Evolutionary conservation across 164 flowering plant species (phyloP), one percentile per base, ranked within the genome.

Genomic region (Nymphaea thermarum): DNA sequence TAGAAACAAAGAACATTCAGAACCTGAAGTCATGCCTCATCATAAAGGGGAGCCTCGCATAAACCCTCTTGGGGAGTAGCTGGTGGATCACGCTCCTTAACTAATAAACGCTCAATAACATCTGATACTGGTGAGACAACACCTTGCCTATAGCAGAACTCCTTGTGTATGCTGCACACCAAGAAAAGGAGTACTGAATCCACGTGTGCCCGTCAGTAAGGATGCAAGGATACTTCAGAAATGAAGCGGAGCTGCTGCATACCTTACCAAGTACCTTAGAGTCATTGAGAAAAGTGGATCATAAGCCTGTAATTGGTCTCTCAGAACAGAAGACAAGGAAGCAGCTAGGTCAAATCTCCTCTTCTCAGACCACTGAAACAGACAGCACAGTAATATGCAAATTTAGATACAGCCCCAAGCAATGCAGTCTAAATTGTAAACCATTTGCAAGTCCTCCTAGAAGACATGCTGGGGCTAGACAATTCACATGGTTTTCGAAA

Each of bases 251-350:
- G 43, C 51, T 45, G 51, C 42, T 65, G 45, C 25, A 62, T 42
- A 95, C 98, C 99, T 92, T 84, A 95, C 92, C 82, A 95, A 81
- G 71, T 95, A 95, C 86, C 97, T 86, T 82, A 95, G 77, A 17
- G 97, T 75, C 99, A 95, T 86, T 36, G 96, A 83, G 70, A 95
- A 89, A 63, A 95, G 65, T 7, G 99, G 96, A 80, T 95, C 98
- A 79, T 90, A 86, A 36, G 99, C 99, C 66, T 80, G 86, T 43
- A 95, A 76, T 72, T 87, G 89, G 72, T 90, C 94, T 77, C 97
- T 84, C 72, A 95, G 75, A 66, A 92, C 83, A 63, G 96, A 85
- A 43, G 94, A 82, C 74, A 95, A 68, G 45, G 86, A 71, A 60
- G 97, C 99, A 66, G 97, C 97, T 77, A 95, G 85, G 25, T 95